Base-by-base conservation (phyloP, 1,284 basidiomycete genomes). In the Cutaneotrichosporon dermatis region DNA sequence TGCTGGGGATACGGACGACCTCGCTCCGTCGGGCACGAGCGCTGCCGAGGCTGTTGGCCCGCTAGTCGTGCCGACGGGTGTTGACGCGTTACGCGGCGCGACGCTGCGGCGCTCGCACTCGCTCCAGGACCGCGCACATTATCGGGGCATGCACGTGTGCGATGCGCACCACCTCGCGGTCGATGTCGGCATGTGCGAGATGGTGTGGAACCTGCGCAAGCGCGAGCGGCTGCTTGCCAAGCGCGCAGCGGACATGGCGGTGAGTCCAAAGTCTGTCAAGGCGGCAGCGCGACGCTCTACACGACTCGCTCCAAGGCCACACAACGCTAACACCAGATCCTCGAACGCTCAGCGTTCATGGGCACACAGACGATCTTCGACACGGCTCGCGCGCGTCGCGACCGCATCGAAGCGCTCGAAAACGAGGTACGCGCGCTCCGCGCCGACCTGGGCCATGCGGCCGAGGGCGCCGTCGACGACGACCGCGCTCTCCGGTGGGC, bases 151-250 rank as follows among this genome's bases (percentile, higher is more conserved):
- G 35, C 55, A 55, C n/a, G 43, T 59, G 8, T 36, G n/a, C 37
- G 39, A 44, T 3, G 33, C 57, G 6, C 56, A 66, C 13, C 68
- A 74, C 40, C 66, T 76, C 1, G 63, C 63, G 10, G 57, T 73
- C 15, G 75, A 76, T 48, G 72, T 75, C 4, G 68, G 70, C 51
- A 67, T 76, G 65, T 72, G 72, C 58, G 55, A 61, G 8, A 55
- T 66, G 8, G 69, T 76, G 7, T 64, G 66, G 36, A 67, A 71
- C 36, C 59, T 75, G n/a, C 64, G 70, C 10, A 55, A 58, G 33
- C 48, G 57, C 25, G 74, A 75, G 58, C 57, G 55, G 4, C 54
- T 63, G 39, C 63, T 76, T 5, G 63, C 67, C 0, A 58, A 67
- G 52, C 67, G 65, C 34, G 72, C 65, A 0, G 60, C 60, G 11